Evolutionary conservation across 352 stramenopile genomes (phyloP), one percentile per base, ranked within the genome.

Genomic region (Phytophthora megakarya): DNA sequence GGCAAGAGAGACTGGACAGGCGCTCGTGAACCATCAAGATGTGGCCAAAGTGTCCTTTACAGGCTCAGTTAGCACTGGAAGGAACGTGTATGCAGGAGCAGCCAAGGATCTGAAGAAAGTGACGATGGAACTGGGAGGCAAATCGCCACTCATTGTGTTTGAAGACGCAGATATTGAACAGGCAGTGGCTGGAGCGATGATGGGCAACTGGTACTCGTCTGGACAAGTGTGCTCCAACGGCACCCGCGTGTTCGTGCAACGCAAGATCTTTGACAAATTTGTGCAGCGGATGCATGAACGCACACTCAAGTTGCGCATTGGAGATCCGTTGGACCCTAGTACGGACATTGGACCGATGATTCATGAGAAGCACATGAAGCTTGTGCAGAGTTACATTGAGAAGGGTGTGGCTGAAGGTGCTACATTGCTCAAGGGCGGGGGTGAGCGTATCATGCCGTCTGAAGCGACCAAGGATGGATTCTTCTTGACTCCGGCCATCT

Each of bases 171-270:
- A 96, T 50, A 7, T 96, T 0, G 75, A 97, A 42, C 59, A 93
- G 33, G 89, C 90, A 1, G 88, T 97, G 33, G 72, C 81, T 0
- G 81, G 61, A 8, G 81, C 89, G 2, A 93, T 95, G 84, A 88
- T 97, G 70, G 88, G 73, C 64, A 95, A 93, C 66, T 96, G 78
- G 80, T 96, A 91, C 75, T 94, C 86, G 25, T 90, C 80, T 8
- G 89, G 89, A 1, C 92, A 97, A 57, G 95, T 92, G 25, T 98
- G 90, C 67, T 94, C 88, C 15, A 93, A 93, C 48, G 92, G 90
- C 48, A 97, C 89, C 50, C 87, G 93, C 10, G 75, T 98, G 22
- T 93, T 97, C 43, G 85, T 98, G 23, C 89, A 98, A 33, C 72
- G 75, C 9, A 58, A 61, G n/a, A 78, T 98, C 28, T 90, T 79